These are phyloP conservation scores for Aspergillus proliferans DNA, from an alignment of 2,329 filamentous ascomycete genomes.

Conservation along the genomic window DNA sequence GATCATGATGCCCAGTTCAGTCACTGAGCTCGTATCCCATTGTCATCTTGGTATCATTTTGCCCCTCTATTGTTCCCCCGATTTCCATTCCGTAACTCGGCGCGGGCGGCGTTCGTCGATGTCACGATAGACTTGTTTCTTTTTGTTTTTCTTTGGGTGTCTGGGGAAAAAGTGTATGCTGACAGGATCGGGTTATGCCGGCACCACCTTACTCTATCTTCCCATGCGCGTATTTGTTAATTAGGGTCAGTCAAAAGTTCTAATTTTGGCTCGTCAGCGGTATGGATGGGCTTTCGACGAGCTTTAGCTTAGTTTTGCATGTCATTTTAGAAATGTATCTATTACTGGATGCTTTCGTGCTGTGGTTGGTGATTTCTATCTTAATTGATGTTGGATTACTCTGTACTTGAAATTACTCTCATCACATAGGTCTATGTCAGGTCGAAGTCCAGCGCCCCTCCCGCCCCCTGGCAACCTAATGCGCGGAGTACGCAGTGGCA, in stretches of 20 bases:
- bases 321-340: slow-evolving; percentile 5
- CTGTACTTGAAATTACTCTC: no score
- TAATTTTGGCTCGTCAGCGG: slow-evolving; percentile 1
- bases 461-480: no score
- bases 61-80: slow-evolving; percentile 7
- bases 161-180: not conserved
- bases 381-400: no score
- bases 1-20: slow-evolving; percentile 15
- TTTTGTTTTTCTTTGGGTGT: slow-evolving; percentile 1
- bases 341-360: not conserved
- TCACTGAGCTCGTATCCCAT: slow-evolving; percentile 22
- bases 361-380: no score
- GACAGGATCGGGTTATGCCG: not conserved
- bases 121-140: slow-evolving; percentile 33
- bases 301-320: slow-evolving; percentile 10
- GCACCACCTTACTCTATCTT: not conserved
- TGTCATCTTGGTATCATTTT: slow-evolving; percentile 24
- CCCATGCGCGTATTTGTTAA: not conserved
- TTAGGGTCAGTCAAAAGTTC: slow-evolving; percentile 3
- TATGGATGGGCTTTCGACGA: not conserved
- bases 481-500: no score
- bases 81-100: slow-evolving; percentile 26
- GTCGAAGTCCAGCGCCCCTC: no score
- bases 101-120: slow-evolving; percentile 33
- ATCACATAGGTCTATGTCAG: no score